Evolutionary conservation across 2,329 filamentous ascomycete genomes (phyloP).

Genomic region (Exophiala sp.): DNA sequence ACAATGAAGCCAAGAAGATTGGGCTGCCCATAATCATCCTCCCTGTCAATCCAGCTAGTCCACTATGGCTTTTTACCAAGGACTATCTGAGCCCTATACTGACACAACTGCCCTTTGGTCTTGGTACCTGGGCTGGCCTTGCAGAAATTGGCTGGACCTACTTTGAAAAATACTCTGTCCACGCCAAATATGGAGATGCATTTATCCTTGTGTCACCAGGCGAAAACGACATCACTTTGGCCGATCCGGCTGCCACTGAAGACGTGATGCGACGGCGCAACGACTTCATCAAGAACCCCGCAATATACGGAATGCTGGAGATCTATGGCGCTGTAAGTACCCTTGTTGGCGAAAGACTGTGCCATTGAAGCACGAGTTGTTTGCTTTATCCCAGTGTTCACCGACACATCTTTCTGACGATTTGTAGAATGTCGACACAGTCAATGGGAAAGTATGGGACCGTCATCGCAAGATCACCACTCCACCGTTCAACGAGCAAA

Average conservation of each 20-base stretch:
- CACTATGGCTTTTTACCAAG: conserved; percentile 17
- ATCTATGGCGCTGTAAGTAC: conserved; percentile 11
- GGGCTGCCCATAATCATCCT: conserved; percentile 21
- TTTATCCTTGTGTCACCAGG: conserved; percentile 23
- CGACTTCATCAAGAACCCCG: conserved; percentile 21
- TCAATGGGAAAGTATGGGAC: conserved; percentile 35
- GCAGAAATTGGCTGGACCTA: conserved; percentile 22
- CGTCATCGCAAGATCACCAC: conserved; percentile 44
- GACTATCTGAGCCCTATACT: conserved; percentile 11
- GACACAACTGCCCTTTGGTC: conserved; percentile 12
- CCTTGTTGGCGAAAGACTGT: no score
- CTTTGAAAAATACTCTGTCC: conserved; percentile 4
- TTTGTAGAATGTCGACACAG: conserved; percentile 17
- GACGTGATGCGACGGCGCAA: conserved; percentile 14
- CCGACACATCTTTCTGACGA: no score
- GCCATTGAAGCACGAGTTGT: no score
- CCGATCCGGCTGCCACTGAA: conserved; percentile 12
- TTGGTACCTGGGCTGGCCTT: conserved; percentile 16
- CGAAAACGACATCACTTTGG: conserved; percentile 19
- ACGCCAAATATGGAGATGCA: conserved; percentile 17
- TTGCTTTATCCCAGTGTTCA: no score
- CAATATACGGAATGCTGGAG: conserved; percentile 19
- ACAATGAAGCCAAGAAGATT: conserved; percentile 20
- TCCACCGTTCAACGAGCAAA: conserved; percentile 45
- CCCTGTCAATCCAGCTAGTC: conserved; percentile 15